phyloP scores from a whole-genome alignment of 768 basidiomycete genomes.

The Boletus bicolor region DNA sequence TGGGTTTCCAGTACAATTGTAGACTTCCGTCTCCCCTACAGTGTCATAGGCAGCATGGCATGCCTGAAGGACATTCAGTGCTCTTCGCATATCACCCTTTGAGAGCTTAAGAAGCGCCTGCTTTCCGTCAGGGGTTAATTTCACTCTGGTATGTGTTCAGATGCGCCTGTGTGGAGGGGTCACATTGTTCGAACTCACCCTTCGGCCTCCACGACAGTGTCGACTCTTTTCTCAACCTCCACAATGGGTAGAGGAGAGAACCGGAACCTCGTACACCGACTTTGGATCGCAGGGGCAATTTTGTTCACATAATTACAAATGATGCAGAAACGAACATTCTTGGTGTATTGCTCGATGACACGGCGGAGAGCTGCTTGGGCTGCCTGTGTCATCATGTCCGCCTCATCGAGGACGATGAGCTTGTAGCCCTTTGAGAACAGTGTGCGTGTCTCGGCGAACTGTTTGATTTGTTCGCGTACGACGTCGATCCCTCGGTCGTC shows the following conservation, averaged over 20 bases:
- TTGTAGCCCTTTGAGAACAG: constrained; percentile 92
- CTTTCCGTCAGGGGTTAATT: constrained; percentile 81
- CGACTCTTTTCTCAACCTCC: constrained; percentile 83
- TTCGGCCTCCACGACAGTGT: constrained; percentile 79
- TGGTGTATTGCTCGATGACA: constrained; percentile 98
- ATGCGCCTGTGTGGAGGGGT: not conserved
- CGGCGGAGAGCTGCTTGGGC: constrained; percentile 96
- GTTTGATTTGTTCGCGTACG: constrained; percentile 98
- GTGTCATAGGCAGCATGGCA: constrained; percentile 96
- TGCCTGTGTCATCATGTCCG: constrained; percentile 99
- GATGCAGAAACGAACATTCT: constrained; percentile 98
- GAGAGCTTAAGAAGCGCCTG: constrained; percentile 90
- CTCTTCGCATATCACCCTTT: constrained; percentile 95
- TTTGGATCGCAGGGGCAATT: constrained; percentile 97
- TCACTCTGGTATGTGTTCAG: constrained; percentile 55
- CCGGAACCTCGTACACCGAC: constrained; percentile 95
- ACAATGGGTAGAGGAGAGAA: constrained; percentile 87
- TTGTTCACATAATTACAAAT: constrained; percentile 99
- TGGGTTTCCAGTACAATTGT: constrained; percentile 95
- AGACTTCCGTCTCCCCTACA: constrained; percentile 86
- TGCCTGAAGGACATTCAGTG: constrained; percentile 93
- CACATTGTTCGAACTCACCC: constrained; percentile 46
- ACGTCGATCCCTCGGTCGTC: constrained; percentile 99
- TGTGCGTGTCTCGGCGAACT: constrained; percentile 94
- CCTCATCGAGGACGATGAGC: constrained; percentile 96